Evolutionary conservation across 2,329 filamentous ascomycete species (phyloP).

Genomic region (Hypoxylon sp.): DNA sequence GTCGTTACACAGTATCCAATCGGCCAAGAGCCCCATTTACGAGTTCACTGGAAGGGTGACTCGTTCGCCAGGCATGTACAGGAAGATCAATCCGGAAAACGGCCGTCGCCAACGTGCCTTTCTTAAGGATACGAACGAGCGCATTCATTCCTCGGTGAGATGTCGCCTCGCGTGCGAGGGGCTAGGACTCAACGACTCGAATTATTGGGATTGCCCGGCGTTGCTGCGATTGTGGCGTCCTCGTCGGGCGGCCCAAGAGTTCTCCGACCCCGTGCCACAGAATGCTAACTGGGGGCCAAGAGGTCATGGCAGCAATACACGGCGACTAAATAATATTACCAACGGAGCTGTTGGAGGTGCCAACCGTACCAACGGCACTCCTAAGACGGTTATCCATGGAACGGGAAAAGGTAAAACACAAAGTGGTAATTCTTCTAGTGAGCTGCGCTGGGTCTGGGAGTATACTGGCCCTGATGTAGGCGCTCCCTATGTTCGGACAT

Average conservation of each 20-base stretch:
- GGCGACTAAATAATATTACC: conserved; percentile 42
- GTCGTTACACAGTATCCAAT: conserved; percentile 63
- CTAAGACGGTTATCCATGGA: conserved; percentile 36
- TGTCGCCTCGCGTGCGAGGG: conserved; percentile 67
- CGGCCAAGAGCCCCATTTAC: conserved; percentile 60
- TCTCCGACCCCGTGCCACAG: conserved; percentile 56
- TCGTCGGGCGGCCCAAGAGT: conserved; percentile 54
- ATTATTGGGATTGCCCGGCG: conserved; percentile 63
- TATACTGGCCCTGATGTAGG: conserved; percentile 62
- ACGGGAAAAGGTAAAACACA: conserved; percentile 36
- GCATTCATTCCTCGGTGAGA: conserved; percentile 68
- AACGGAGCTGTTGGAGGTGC: conserved; percentile 27
- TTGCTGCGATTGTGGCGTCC: conserved; percentile 62
- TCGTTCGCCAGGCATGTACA: conserved; percentile 65
- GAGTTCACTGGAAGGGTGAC: conserved; percentile 60
- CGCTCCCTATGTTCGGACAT: conserved; percentile 59
- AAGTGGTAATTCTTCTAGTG: conserved; percentile 38
- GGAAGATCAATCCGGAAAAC: conserved; percentile 60
- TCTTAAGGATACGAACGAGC: conserved; percentile 68
- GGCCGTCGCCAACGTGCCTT: conserved; percentile 57
- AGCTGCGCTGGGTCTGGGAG: conserved; percentile 67
- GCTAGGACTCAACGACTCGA: conserved; percentile 64
- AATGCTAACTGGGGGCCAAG: conserved; percentile 44
- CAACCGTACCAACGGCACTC: conserved; percentile 32
- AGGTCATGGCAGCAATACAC: not conserved